Evolutionary conservation across 768 basidiomycete species (phyloP), one percentile per base, ranked within the genome.

Genomic region (Clavulina sp.): DNA sequence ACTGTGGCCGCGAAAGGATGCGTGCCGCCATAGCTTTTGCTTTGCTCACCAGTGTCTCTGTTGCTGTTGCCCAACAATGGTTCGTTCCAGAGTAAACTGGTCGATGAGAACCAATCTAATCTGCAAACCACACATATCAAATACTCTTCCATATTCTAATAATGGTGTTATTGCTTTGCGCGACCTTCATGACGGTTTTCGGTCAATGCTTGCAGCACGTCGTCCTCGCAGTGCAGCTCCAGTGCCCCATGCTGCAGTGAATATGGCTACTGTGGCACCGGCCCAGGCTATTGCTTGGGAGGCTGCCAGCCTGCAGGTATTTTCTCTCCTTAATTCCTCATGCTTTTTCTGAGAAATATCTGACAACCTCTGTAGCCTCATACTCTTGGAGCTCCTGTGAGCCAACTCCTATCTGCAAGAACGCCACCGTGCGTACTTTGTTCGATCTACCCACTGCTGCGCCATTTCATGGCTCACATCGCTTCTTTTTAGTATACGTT

Each of bases 271-370:
- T 38, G 34, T 38, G 34, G 34, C 34, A 38, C 34, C 23, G 28
- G 36, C 36, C 38, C 48, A 84, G 78, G 54, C 6, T 88, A 78
- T 63, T 88, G 86, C 61, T 68, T 86, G 31, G 84, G 83, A 44
- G 87, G 87, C n/a, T 91, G 87, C 68, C 77, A 89, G 60, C 84
- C 87, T 19, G 69, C 85, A 29, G 65, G 69, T 46, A 46, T 13
- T 7, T 26, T 46, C 16, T 16, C 43, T 7, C 26, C 43, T 16
- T 60, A 41, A 34, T 54, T 56, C 3, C 43, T 28, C 26, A 3
- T 53, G 4, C 9, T 9, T 46, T 9, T 9, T 16, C 43, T 7
- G 7, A 13, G 43, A 46, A 7, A 9, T 7, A 7, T 9, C 13
- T 9, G 7, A 9, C 13, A 7, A 7, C 26, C 24, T 46, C 13